Evolutionary conservation across 192 early-diverging fungal genomes (phyloP).

Genomic region (Kickxella alabastrina): DNA sequence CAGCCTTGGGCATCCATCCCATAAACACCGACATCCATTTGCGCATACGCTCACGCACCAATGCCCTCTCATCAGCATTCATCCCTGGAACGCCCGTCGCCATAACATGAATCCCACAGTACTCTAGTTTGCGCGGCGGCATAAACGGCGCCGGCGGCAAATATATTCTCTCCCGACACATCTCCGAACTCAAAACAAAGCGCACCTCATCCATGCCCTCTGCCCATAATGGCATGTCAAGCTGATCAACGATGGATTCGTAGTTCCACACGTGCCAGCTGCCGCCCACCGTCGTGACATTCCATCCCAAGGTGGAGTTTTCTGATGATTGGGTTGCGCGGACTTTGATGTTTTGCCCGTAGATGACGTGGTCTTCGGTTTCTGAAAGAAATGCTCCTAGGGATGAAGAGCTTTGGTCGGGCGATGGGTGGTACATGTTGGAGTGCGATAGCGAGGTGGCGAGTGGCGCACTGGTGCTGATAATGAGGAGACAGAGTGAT

Average conservation of each 20-base stretch:
- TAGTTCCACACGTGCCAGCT: slow-evolving; percentile 47
- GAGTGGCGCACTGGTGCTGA: not conserved
- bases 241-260: slow-evolving; percentile 19
- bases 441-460: slow-evolving; percentile 22
- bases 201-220: slow-evolving; percentile 26
- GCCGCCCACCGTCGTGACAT: slow-evolving; percentile 16
- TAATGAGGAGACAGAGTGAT: not conserved
- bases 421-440: slow-evolving; percentile 25
- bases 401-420: not conserved
- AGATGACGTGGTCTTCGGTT: slow-evolving; percentile 36
- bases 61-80: not conserved
- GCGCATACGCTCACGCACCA: slow-evolving; percentile 30
- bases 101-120: slow-evolving; percentile 33
- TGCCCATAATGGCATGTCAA: slow-evolving; percentile 43
- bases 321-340: too few species aligned
- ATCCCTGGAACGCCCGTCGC: slow-evolving; percentile 16
- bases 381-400: not conserved
- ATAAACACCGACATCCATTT: slow-evolving; percentile 34
- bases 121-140: slow-evolving; percentile 26
- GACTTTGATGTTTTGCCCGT: slow-evolving; percentile 17
- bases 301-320: slow-evolving; percentile 17
- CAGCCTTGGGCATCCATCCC: slow-evolving; percentile 12
- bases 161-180: slow-evolving; percentile 27
- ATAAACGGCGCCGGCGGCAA: slow-evolving; percentile 35
- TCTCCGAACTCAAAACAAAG: slow-evolving; percentile 30